Conservation (phyloP, 2,329 filamentous ascomycete genomes). For the Paracoccidioides lutzii region DNA sequence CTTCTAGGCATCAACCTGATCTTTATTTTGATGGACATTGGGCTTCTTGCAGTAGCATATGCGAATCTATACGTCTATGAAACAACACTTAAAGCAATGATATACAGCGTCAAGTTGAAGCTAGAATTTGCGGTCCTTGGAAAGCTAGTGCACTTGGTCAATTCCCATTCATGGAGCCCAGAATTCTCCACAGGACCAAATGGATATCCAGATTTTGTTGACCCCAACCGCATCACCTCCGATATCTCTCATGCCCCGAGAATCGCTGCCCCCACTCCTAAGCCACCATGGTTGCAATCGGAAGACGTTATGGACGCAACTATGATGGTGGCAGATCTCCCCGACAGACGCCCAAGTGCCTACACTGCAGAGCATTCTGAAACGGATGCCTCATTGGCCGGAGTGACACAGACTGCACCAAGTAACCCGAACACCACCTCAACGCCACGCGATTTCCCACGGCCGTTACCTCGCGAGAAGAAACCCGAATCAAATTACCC, state of each 20-base stretch:
- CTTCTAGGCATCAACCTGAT: slow-evolving; percentile 37
- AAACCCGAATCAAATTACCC: not conserved
- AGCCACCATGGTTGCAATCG: slow-evolving; percentile 8
- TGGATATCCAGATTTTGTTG: slow-evolving; percentile 33
- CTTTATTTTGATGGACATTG: slow-evolving; percentile 36
- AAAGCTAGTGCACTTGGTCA: slow-evolving; percentile 32
- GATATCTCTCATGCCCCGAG: slow-evolving; percentile 28
- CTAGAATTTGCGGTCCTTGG: slow-evolving; percentile 39
- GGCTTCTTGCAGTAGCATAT: slow-evolving; percentile 32
- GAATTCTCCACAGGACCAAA: slow-evolving; percentile 22
- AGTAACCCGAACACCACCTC: not conserved
- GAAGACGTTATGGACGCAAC: not conserved
- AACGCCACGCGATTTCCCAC: not conserved
- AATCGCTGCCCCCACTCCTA: slow-evolving; percentile 3
- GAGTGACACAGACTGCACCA: not conserved
- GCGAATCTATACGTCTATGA: slow-evolving; percentile 35
- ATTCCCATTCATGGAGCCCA: slow-evolving; percentile 26
- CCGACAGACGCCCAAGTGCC: not conserved
- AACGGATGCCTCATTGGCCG: not conserved
- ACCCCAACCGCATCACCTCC: slow-evolving; percentile 30
- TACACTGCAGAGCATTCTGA: not conserved
- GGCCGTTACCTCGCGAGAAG: not conserved
- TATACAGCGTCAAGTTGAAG: slow-evolving; percentile 39
- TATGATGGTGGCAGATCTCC: not conserved
- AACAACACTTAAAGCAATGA: slow-evolving; percentile 34